Percentiles rank a stretch among this genome's conserved stretches.
These are phyloP conservation scores for Sporothrix curviconia DNA, from an alignment of 2,329 filamentous ascomycete genomes.

Conservation along the genomic window DNA sequence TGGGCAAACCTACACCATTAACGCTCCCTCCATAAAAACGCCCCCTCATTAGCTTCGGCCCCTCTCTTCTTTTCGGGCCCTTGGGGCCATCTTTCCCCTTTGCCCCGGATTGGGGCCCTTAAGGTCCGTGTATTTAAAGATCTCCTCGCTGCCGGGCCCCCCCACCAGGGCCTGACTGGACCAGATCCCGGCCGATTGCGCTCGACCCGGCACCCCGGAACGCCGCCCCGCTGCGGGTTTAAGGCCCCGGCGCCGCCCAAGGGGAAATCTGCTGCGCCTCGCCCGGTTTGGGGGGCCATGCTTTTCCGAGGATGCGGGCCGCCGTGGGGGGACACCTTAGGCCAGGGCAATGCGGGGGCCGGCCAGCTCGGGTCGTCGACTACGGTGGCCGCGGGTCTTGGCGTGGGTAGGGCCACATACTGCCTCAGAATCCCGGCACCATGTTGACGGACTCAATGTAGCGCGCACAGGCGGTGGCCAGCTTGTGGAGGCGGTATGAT, in stretches of 20 bases:
- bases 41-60: slow-evolving; percentile 15
- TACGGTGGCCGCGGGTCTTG: slow-evolving; percentile 27
- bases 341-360: slow-evolving; percentile 28
- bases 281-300: slow-evolving; percentile 41
- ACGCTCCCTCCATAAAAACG: no score
- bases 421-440: no score
- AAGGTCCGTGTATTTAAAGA: slow-evolving; percentile 45
- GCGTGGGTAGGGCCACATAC: slow-evolving; percentile 51
- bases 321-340: slow-evolving; percentile 46
- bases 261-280: slow-evolving; percentile 50
- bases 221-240: slow-evolving; percentile 41
- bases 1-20: no score
- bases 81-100: no score
- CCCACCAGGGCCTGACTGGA: slow-evolving; percentile 47
- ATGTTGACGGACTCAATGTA: slow-evolving; percentile 58
- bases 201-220: slow-evolving; percentile 43
- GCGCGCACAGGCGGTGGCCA: slow-evolving; percentile 52
- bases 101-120: no score
- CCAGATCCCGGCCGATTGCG: slow-evolving; percentile 48
- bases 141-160: slow-evolving; percentile 50
- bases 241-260: slow-evolving; percentile 48
- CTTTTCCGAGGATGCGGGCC: slow-evolving; percentile 44
- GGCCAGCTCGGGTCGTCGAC: slow-evolving; percentile 30
- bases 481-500: slow-evolving; percentile 54
- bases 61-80: no score